Conservation (phyloP, 1,284 basidiomycete species). For the Austroboletus rostrupii region DNA sequence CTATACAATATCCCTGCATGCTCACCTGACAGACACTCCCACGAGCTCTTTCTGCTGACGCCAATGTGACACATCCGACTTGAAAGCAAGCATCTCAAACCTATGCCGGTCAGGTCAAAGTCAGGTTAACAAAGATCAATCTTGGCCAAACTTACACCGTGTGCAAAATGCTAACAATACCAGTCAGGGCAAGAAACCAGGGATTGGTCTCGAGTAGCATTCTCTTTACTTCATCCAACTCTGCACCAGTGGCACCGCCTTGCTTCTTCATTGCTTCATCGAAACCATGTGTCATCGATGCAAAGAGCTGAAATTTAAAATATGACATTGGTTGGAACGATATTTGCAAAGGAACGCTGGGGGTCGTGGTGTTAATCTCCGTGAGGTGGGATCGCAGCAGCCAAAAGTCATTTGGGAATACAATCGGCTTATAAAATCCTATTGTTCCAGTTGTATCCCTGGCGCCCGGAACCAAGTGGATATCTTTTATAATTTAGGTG, state of each 20-base stretch:
- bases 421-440: slow-evolving; percentile 78
- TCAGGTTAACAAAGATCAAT: slow-evolving; percentile 2
- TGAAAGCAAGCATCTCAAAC: slow-evolving; percentile 95
- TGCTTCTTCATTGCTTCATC: slow-evolving; percentile 77
- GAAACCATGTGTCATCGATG: slow-evolving; percentile 78
- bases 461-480: slow-evolving; percentile 53
- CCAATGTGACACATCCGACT: slow-evolving; percentile 93
- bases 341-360: slow-evolving; percentile 73
- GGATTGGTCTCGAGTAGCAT: slow-evolving; percentile 95
- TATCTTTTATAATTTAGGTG: slow-evolving; percentile 39
- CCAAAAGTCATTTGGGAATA: slow-evolving; percentile 98
- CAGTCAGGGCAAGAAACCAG: slow-evolving; percentile 82
- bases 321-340: slow-evolving; percentile 83
- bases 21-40: slow-evolving; percentile 76
- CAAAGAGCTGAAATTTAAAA: slow-evolving; percentile 82
- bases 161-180: slow-evolving; percentile 82
- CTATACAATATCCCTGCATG: slow-evolving; percentile 6
- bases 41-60: slow-evolving; percentile 85
- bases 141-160: slow-evolving; percentile 56
- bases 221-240: slow-evolving; percentile 90
- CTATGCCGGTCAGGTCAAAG: slow-evolving; percentile 33
- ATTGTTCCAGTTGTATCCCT: slow-evolving; percentile 60
- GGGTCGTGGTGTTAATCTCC: slow-evolving; percentile 77
- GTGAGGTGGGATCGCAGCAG: slow-evolving; percentile 73
- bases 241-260: slow-evolving; percentile 56